Conservation (phyloP, 2,329 filamentous ascomycete genomes). For the Tolypocladium guangdongense region DNA sequence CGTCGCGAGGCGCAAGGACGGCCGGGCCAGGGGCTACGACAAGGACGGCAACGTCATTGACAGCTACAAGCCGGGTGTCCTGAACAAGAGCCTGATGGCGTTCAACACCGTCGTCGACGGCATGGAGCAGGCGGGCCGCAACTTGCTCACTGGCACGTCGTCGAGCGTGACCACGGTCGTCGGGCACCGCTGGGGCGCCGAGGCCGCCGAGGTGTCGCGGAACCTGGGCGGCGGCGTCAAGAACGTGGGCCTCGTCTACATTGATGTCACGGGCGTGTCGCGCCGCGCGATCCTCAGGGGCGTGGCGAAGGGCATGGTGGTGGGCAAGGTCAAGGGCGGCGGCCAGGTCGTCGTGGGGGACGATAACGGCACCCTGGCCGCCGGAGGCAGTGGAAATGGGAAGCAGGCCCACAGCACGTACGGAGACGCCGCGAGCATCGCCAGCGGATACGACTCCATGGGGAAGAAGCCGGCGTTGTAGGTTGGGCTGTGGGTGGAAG, state of each 20-base stretch:
- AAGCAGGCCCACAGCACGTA: constrained; percentile 13
- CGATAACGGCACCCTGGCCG: constrained; percentile 29
- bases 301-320: constrained; percentile 93
- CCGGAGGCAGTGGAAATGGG: constrained; percentile 11
- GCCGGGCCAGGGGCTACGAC: constrained; percentile 48
- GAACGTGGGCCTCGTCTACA: constrained; percentile 95
- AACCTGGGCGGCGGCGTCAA: constrained; percentile 78
- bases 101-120: constrained; percentile 93
- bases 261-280: constrained; percentile 89
- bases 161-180: constrained; percentile 78
- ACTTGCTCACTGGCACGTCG: constrained; percentile 62
- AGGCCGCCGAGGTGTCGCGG: constrained; percentile 69
- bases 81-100: constrained; percentile 95
- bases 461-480: constrained; percentile 19
- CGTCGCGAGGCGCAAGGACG: constrained; percentile 43
- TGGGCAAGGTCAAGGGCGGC: constrained; percentile 65
- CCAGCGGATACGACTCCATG: constrained; percentile 15
- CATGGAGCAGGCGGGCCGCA: constrained; percentile 76
- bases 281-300: constrained; percentile 83
- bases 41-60: constrained; percentile 55
- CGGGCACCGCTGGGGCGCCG: constrained; percentile 75
- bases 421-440: constrained; percentile 9
- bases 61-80: constrained; percentile 73
- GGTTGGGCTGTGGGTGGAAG: background rate
- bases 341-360: constrained; percentile 65